phyloP scores from a whole-genome alignment of 2,329 filamentous ascomycete species.

The Colletotrichum cereale region DNA sequence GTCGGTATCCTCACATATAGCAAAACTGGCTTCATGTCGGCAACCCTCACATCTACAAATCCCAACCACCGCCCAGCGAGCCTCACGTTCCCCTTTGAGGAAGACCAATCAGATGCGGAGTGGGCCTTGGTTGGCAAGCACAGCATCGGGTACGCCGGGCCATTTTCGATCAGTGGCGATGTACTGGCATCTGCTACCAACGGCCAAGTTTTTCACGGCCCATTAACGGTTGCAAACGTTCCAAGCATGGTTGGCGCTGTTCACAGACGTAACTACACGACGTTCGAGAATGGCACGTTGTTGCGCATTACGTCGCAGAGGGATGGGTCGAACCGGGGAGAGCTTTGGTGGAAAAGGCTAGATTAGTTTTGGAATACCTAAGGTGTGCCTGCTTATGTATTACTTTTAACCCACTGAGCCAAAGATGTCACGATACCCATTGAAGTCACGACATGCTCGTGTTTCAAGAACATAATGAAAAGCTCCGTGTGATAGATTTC shows the following conservation, averaged over 20 bases:
- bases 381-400: background rate
- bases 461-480: too few species aligned
- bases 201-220: constrained; percentile 47
- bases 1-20: constrained; percentile 46
- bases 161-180: constrained; percentile 43
- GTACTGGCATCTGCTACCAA: constrained; percentile 37
- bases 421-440: background rate
- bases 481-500: too few species aligned
- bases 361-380: background rate
- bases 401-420: background rate
- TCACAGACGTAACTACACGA: constrained; percentile 42
- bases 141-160: constrained; percentile 45
- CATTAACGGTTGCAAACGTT: constrained; percentile 44
- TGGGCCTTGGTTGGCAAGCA: constrained; percentile 47
- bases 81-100: constrained; percentile 43
- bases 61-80: constrained; percentile 43
- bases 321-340: constrained; percentile 34
- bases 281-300: constrained; percentile 27
- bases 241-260: constrained; percentile 44
- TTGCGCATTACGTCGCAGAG: constrained; percentile 33
- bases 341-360: constrained; percentile 39
- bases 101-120: constrained; percentile 44
- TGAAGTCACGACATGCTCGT: too few species aligned
- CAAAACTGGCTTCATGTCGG: constrained; percentile 45
- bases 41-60: constrained; percentile 46